Percentiles rank a stretch among this genome's conserved stretches.
phyloP scores from a whole-genome alignment of 2,329 filamentous ascomycete genomes.

The Venturiaceae sp. region DNA sequence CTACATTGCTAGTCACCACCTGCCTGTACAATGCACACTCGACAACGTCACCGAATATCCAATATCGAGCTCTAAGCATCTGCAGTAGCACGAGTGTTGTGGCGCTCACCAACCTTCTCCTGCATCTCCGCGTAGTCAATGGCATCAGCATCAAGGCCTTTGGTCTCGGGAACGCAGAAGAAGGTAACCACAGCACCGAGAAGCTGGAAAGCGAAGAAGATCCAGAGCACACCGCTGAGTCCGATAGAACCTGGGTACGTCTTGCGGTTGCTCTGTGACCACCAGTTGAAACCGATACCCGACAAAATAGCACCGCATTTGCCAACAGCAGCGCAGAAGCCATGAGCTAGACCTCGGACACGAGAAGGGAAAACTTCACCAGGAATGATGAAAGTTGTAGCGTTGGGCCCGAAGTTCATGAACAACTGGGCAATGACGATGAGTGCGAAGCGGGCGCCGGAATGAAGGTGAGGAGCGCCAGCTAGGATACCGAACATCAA shows the following conservation, averaged over 20 bases:
- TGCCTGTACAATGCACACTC: background rate
- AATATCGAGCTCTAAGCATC: background rate
- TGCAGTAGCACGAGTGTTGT: background rate
- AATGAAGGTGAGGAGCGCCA: conserved; percentile 17
- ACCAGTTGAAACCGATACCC: conserved; percentile 10
- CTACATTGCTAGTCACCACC: background rate
- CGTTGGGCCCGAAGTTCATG: conserved; percentile 20
- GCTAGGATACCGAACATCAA: conserved; percentile 21
- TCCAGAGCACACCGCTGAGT: conserved; percentile 10
- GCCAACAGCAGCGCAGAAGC: conserved; percentile 25
- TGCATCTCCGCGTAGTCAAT: conserved; percentile 10
- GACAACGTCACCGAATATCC: background rate
- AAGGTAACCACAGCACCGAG: conserved; percentile 9
- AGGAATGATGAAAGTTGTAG: conserved; percentile 27
- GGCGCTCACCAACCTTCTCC: background rate
- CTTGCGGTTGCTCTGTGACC: conserved; percentile 9
- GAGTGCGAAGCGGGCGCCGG: conserved; percentile 18
- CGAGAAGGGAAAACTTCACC: conserved; percentile 28
- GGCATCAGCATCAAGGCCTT: conserved; percentile 9
- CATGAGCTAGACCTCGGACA: conserved; percentile 25
- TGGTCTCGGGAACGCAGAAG: conserved; percentile 11
- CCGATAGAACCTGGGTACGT: conserved; percentile 9
- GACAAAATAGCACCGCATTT: conserved; percentile 24
- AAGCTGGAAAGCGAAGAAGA: conserved; percentile 11
- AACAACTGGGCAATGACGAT: conserved; percentile 18